Percentiles rank a stretch among this genome's conserved stretches.
Conservation (phyloP, 2,329 filamentous ascomycete genomes). For the Sphaerostilbella broomeana region DNA sequence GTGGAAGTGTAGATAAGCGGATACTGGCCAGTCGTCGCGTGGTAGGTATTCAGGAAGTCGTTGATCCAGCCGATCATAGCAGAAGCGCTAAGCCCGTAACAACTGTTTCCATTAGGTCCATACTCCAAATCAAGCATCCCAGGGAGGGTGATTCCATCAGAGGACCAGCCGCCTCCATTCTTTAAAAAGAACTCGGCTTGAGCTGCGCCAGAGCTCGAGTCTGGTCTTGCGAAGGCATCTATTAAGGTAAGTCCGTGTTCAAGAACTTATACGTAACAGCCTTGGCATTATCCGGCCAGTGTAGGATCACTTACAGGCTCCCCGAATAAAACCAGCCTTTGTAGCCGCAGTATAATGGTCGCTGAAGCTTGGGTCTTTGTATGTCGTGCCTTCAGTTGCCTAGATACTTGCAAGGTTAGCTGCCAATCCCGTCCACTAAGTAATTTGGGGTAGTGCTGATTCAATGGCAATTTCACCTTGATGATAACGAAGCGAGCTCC, state of each 20-base stretch:
- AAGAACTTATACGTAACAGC: no score
- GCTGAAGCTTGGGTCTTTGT: conserved; percentile 39
- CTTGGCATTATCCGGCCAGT: no score
- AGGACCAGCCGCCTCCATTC: conserved; percentile 48
- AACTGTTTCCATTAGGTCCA: conserved; percentile 31
- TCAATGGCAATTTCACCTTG: conserved; percentile 25
- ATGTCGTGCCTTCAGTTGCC: conserved; percentile 48
- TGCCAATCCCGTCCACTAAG: no score
- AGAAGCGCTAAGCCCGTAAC: conserved; percentile 39
- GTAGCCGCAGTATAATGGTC: conserved; percentile 44
- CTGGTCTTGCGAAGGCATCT: conserved; percentile 47
- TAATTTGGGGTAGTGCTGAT: rapidly evolving
- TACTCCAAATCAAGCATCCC: conserved; percentile 52
- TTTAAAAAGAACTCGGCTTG: conserved; percentile 48
- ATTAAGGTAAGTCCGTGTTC: no score
- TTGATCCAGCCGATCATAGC: conserved; percentile 47
- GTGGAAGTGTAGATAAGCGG: conserved; percentile 48
- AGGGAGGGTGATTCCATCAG: conserved; percentile 47
- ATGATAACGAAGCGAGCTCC: conserved; percentile 40
- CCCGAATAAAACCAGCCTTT: conserved; percentile 45
- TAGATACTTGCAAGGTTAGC: conserved; percentile 16
- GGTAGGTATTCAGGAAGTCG: conserved; percentile 46
- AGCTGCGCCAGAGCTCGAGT: conserved; percentile 33
- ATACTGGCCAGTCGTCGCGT: conserved; percentile 37
- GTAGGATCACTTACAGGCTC: no score